Base-by-base conservation (phyloP, 2,329 filamentous ascomycete genomes). In the Pseudopithomyces maydicus region DNA sequence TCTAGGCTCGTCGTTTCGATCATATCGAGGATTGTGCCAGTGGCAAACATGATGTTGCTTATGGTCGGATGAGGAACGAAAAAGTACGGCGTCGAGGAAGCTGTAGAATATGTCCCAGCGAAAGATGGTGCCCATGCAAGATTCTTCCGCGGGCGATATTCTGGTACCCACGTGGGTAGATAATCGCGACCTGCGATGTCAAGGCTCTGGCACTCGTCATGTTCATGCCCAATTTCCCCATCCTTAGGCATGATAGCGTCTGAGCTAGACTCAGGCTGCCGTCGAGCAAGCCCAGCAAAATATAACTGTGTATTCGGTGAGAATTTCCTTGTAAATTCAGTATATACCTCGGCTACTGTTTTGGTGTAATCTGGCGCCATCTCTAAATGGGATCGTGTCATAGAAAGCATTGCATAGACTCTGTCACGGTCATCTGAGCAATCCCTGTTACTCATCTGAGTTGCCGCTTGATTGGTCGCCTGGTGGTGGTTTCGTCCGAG, bases 351-450 rank as follows among this genome's bases (percentile, higher is more conserved):
- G 1, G 52, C 45, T 7, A 49, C 52, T 11, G 52, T 49, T 29
- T 26, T 55, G 2, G n/a, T 42, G 23, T 55, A 55, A 33, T 55
- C 52, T 1, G 52, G 45, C 11, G 6, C 17, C 52, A 49, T 49
- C 1, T 22, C 19, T 12, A 22, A 15, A 7, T 39, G 36, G 6
- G 52, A 50, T 17, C 14, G 29, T 3, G 52, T 55, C 52, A 55
- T 55, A 23, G 44, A n/a, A 6, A 55, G 38, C 52, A 55, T 55
- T 12, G 52, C 52, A 20, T 55, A 54, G 10, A 55, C 52, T 44
- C 52, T 43, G 19, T 55, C 52, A 15, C 45, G 52, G 33, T 55
- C 52, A 15, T 55, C 45, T 23, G 52, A 22, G 29, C 52, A 55
- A 2, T 35, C 52, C 19, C 22, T 49, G 23, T 54, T 55, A 20